Evolutionary conservation across 2,329 filamentous ascomycete species (phyloP).

Genomic region (Aspergillus cejpii): DNA sequence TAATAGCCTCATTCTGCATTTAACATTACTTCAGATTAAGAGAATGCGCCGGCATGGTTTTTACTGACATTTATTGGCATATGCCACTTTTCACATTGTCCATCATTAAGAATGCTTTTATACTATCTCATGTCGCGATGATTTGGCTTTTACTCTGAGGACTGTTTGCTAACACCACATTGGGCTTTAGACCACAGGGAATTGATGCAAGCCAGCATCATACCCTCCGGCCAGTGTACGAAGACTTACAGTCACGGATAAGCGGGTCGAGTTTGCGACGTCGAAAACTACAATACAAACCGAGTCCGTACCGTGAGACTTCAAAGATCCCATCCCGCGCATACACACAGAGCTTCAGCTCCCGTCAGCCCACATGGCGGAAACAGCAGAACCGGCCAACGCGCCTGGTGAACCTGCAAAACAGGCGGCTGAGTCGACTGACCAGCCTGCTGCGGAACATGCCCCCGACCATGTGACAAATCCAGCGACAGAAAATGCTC

Average conservation of each 20-base stretch:
- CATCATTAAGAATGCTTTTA: not conserved
- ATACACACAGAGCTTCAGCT: not conserved
- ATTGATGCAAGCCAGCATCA: not conserved
- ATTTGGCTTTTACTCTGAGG: too few relatives aligned
- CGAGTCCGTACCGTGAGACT: not conserved
- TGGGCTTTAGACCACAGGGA: not conserved
- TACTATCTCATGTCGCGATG: too few relatives aligned
- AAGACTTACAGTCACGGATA: not conserved
- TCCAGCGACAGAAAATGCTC: not conserved
- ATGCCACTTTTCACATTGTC: not conserved
- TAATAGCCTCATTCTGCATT: not conserved
- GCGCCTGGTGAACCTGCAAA: slow-evolving; percentile 17
- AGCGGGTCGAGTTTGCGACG: not conserved
- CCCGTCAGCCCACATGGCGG: slow-evolving; percentile 15
- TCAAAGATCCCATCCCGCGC: not conserved
- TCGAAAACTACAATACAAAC: not conserved
- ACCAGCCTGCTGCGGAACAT: slow-evolving; percentile 1
- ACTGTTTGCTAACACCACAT: not conserved
- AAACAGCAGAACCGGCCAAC: slow-evolving; percentile 16
- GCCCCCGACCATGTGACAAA: not conserved
- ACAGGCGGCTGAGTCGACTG: slow-evolving; percentile 9
- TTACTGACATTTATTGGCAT: too few relatives aligned
- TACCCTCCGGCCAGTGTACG: not conserved
- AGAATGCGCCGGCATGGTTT: not conserved
- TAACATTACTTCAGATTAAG: not conserved